A percentile compares a stretch with the other conserved stretches of the same genome.
Conservation (phyloP, 2,329 filamentous ascomycete genomes). For the Colletotrichum sp. region DNA sequence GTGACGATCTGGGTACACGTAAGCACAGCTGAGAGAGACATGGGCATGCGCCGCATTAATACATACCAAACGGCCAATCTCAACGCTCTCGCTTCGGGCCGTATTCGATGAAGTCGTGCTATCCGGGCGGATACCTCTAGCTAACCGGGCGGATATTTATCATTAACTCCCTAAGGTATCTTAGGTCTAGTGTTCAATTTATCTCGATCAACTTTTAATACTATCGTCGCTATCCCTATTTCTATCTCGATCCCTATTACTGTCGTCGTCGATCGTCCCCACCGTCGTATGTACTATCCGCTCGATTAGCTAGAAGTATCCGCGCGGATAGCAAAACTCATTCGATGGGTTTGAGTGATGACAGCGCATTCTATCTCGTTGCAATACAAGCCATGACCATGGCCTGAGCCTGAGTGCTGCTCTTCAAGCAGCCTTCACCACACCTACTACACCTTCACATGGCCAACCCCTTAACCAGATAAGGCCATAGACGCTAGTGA, state of each 20-base stretch:
- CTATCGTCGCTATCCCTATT: too few relatives aligned
- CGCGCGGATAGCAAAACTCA: too few relatives aligned
- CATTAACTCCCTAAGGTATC: too few relatives aligned
- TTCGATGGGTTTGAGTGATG: background rate
- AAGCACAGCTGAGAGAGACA: background rate
- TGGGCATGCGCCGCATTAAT: background rate
- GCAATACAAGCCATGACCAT: background rate
- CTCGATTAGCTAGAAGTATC: too few relatives aligned
- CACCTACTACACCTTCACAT: background rate
- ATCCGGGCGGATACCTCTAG: too few relatives aligned
- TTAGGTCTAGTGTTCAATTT: too few relatives aligned
- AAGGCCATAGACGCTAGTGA: background rate
- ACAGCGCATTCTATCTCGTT: background rate
- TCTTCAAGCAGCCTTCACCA: accelerated
- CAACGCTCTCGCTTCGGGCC: background rate
- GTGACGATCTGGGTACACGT: background rate
- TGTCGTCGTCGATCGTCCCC: too few relatives aligned
- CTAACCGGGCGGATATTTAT: too few relatives aligned
- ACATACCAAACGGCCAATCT: background rate
- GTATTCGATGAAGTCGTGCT: background rate
- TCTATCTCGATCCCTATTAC: too few relatives aligned
- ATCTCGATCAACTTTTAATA: too few relatives aligned
- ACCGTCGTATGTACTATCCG: too few relatives aligned
- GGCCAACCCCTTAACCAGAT: background rate
- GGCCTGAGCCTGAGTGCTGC: background rate